Percentiles rank a stretch among this genome's conserved stretches.
Evolutionary conservation across 1,284 basidiomycete species (phyloP).

Genomic region (Schizophyllum commune): DNA sequence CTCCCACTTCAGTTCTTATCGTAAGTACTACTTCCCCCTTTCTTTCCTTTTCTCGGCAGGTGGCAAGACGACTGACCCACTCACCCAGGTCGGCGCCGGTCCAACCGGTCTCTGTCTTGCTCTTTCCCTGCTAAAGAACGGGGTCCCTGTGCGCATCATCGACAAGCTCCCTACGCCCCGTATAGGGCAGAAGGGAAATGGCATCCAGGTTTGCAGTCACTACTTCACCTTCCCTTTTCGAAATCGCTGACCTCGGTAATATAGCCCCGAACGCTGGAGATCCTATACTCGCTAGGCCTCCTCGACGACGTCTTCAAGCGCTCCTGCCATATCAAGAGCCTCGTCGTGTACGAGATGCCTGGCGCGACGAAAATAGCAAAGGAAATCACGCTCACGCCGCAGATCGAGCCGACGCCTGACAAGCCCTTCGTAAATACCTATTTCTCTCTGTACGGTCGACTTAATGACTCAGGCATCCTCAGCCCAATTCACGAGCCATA

Average conservation of each 20-base stretch:
- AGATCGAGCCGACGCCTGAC: conserved; percentile 1
- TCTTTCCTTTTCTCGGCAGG: no score
- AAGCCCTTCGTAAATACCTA: conserved; percentile 8
- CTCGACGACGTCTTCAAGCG: background rate
- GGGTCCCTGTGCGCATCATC: conserved; percentile 11
- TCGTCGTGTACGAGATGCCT: conserved; percentile 10
- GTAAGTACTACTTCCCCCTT: no score
- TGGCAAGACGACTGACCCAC: no score
- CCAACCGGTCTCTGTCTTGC: conserved; percentile 11
- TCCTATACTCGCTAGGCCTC: background rate
- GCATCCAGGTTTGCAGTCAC: conserved; percentile 10
- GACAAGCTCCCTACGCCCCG: conserved; percentile 8
- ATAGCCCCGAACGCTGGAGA: background rate
- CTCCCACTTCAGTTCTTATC: no score
- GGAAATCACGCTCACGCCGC: conserved; percentile 9
- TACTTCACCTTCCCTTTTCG: background rate
- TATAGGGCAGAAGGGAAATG: conserved; percentile 10
- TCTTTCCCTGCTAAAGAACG: conserved; percentile 7
- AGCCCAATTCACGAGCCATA: conserved; percentile 25
- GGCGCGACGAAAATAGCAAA: conserved; percentile 7
- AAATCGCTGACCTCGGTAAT: background rate
- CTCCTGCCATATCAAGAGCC: background rate
- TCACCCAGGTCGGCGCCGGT: conserved; percentile 11
- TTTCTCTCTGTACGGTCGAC: background rate
- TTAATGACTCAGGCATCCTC: no score